Percentiles rank a stretch among this genome's conserved stretches.
Conservation (phyloP, 78 protist species). For the Dictyostelium capitatum region DNA sequence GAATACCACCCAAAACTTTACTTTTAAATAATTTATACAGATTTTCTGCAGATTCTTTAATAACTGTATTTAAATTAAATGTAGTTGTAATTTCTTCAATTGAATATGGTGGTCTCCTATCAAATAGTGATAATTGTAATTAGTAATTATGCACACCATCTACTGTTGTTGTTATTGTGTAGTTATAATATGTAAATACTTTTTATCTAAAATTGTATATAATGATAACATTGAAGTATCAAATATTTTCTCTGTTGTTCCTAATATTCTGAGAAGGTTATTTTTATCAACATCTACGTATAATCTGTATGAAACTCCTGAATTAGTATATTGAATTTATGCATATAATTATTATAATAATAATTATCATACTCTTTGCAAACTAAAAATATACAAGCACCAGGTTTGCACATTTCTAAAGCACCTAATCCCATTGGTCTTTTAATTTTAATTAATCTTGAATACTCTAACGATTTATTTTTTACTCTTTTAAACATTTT, state of each 20-base stretch:
- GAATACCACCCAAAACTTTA: slow-evolving; percentile 2
- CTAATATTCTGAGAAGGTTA: not conserved
- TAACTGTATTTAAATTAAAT: not conserved
- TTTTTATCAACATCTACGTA: not conserved
- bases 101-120: not conserved
- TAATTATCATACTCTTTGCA: slow-evolving; percentile 3
- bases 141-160: not conserved
- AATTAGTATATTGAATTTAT: too few species aligned
- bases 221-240: not conserved
- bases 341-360: too few species aligned
- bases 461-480: slow-evolving; percentile 1
- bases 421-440: not conserved
- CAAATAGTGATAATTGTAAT: not conserved
- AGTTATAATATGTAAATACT: not conserved
- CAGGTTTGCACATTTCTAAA: slow-evolving; percentile 14
- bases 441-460: not conserved
- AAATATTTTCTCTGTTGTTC: not conserved
- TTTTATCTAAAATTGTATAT: not conserved
- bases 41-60: slow-evolving; percentile 1
- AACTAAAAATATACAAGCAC: not conserved
- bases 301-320: not conserved
- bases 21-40: not conserved
- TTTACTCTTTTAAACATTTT: not conserved
- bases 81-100: not conserved
- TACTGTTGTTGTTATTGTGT: not conserved